Base-by-base conservation (phyloP, 139 green algal genomes). In the Zygnema cylindricum region DNA sequence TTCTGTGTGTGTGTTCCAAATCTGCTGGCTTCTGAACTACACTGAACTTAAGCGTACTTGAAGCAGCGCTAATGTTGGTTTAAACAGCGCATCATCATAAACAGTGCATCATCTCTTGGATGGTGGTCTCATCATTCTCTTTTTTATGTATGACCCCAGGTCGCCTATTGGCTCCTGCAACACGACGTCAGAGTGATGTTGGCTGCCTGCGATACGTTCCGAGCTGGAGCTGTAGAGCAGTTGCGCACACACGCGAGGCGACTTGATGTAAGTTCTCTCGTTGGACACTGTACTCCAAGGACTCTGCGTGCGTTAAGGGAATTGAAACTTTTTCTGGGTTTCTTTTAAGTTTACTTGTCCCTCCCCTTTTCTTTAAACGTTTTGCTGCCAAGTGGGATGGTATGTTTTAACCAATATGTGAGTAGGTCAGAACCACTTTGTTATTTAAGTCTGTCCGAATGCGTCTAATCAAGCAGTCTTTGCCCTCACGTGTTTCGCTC, bases 131-230 rank as follows among this genome's bases (percentile, higher is more conserved):
- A 79, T 79, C 39, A 57, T 25, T 25, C 16, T 11, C 41, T 79
- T 85, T 75, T 43, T 39, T 75, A 3, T 88, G 82, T 7, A 84
- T n/a, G n/a, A n/a, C n/a, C n/a, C n/a, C 71, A 88, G 71, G 95
- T 99, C 63, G 96, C 96, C 0, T 98, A 98, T 92, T 99, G 97
- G 96, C 94, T 99, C 82, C 92, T 96, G 38, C 93, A 96, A 88
- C 94, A 98, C 69, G 81, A 93, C 38, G 55, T 94, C 43, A 93
- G 91, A 76, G 93, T 98, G 7, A 96, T 98, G 94, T 96, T 99
- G 69, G 96, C 97, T 0, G 97, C 98, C 0, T 99, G 97, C 90
- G 97, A 99, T 91, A 99, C 97, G 33, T 99, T 99, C 94, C 90
- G 97, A 1, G 94, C 94, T 32, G 97, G 97, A n/a, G 97, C 97